phyloP scores from a whole-genome alignment of 1,284 basidiomycete genomes.

The Megacollybia platyphylla region DNA sequence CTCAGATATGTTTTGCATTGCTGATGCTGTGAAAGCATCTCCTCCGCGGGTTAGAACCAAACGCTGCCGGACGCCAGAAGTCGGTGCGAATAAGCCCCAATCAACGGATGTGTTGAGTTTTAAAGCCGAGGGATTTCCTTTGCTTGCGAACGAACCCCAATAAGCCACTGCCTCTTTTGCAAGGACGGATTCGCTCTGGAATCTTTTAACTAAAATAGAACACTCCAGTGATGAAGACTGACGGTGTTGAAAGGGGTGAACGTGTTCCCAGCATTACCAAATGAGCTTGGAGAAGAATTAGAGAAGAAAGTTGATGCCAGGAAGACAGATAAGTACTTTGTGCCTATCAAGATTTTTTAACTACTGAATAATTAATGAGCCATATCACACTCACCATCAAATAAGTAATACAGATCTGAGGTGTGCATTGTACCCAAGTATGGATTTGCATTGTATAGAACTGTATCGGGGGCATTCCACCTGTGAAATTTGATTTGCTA shows the following conservation, averaged over 20 bases:
- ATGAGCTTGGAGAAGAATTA: constrained; percentile 9
- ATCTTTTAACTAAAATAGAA: not conserved
- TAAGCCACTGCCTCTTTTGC: constrained; percentile 27
- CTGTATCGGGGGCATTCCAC: constrained; percentile 30
- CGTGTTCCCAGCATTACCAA: constrained; percentile 21
- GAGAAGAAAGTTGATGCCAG: not conserved
- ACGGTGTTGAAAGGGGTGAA: constrained; percentile 26
- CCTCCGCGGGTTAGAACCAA: constrained; percentile 13
- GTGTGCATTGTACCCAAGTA: constrained; percentile 30
- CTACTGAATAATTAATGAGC: not conserved
- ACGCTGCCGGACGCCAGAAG: constrained; percentile 6
- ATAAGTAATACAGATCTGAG: constrained; percentile 30
- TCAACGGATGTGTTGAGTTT: constrained; percentile 16
- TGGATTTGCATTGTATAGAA: constrained; percentile 20
- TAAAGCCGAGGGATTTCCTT: constrained; percentile 19
- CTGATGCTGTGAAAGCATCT: constrained; percentile 12
- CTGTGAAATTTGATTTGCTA: constrained; percentile 9
- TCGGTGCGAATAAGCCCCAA: constrained; percentile 14
- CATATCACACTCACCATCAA: constrained; percentile 19
- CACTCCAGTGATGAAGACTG: constrained; percentile 5
- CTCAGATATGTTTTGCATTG: constrained; percentile 17
- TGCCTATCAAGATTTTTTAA: constrained; percentile 14
- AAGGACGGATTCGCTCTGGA: constrained; percentile 24
- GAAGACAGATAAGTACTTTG: constrained; percentile 13
- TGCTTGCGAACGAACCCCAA: constrained; percentile 29